Evolutionary conservation across 2,329 filamentous ascomycete species (phyloP), one percentile per base, ranked within the genome.

Genomic region (Didymella glomerata): DNA sequence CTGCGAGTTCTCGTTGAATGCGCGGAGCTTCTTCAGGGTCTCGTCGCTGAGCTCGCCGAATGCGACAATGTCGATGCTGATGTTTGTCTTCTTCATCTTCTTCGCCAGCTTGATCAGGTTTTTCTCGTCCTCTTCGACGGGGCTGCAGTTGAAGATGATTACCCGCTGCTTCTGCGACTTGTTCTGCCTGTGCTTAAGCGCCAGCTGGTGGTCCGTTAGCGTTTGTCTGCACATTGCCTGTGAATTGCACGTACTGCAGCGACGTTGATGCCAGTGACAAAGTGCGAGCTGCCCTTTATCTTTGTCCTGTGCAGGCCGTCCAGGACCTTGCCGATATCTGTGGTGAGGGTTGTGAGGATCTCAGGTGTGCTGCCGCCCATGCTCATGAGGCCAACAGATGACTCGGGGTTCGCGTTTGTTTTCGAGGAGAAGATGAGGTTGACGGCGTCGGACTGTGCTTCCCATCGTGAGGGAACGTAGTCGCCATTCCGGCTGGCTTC

Each of bases 41-140:
- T 96, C 92, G 69, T 93, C 91, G 67, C 95, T 92, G 52, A 97
- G 85, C 71, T 99, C 94, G 68, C 95, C 95, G 72, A 99, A 99
- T 46, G 94, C 88, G 62, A 99, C 86, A 73, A 99, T 94, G 78
- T 99, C 95, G 74, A 99, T 91, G 62, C 89, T 91, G 61, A 97
- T 91, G 74, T 91, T 94, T 79, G 90, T 90, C 86, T 99, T 99
- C 88, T 98, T 99, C 93, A 98, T 98, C 82, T 95, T 96, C 83
- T 95, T 96, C 44, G 95, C 93, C 28, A 99, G 85, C 75, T 92
- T 91, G 63, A 93, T 86, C 49, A 99, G 87, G 53, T 90, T 88
- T 81, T 95, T 95, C 78, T 97, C 91, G 65, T 92, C 90, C 75
- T 99, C 95, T 62, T 88, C 85, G 73, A 98, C 89, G 27, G 93